Base-by-base conservation (phyloP, 805 yeast species). In the Brettanomyces sp. region DNA sequence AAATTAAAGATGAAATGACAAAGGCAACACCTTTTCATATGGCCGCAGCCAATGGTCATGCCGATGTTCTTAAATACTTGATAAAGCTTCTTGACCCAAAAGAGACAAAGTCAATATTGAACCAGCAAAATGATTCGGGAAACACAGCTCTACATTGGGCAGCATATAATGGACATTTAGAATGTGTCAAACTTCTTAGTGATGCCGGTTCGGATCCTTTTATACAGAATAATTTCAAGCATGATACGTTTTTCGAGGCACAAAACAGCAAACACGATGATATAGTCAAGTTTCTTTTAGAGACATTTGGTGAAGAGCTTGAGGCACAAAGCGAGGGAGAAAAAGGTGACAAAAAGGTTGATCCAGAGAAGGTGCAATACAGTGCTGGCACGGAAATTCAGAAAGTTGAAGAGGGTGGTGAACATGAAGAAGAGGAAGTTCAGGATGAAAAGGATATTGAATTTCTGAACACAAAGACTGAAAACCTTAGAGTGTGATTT, bases 121-220 rank as follows among this genome's bases (percentile, higher is more conserved):
- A 77, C 49, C 57, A 64, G 18, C 72, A 69, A 46, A 93, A 93
- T 60, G 84, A 78, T 43, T 78, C 84, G 21, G 99, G 98, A 2
- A 93, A 93, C 62, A 90, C 99, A 0, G 85, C 98, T 1, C 70
- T 93, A 52, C 98, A 93, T 62, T 93, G 99, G 99, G 97, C 98
- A 0, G 76, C 95, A 0, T 76, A 80, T 52, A 89, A 86, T 56
- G 98, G 97, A 1, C 89, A 89, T 56, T 63, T 87, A 47, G 80
- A 76, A 3, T 68, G 82, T 7, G 91, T 87, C 21, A 66, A 83
- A 60, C 56, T 77, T 11, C 67, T 93, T 39, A 81, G 91, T 62
- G 91, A 85, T 21, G 85, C 77, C 54, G 74, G 75, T 4, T 95
- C 89, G 1, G 96, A 91, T 61, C 90, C 95, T 6, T 85, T 85